phyloP scores from a whole-genome alignment of 257 asterid genomes.

The Fraxinus americana region DNA sequence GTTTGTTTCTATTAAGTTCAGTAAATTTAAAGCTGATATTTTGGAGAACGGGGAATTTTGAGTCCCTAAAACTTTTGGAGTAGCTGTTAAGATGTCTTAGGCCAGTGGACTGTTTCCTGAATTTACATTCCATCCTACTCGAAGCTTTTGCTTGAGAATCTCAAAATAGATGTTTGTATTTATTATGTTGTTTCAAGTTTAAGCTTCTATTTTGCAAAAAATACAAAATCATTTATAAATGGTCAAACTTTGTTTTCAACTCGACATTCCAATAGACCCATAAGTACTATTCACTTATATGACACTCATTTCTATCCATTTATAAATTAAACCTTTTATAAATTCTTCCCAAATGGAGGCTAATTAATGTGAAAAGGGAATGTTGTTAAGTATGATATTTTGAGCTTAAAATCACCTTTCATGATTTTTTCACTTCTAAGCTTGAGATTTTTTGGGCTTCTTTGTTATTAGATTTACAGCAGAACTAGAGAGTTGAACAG shows the following conservation, averaged over 20 bases:
- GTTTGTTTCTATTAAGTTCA: not conserved
- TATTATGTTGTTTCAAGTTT: not conserved
- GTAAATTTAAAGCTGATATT: not conserved
- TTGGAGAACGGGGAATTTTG: not conserved
- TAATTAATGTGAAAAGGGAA: not conserved
- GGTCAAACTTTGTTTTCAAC: no score
- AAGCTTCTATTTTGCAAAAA: no score
- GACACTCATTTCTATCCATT: no score
- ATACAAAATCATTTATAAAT: no score
- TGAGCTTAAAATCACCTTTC: conserved; percentile 6
- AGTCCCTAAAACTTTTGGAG: not conserved
- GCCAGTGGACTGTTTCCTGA: not conserved
- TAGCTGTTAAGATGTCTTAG: not conserved
- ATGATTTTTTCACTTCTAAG: not conserved
- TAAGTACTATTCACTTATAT: no score
- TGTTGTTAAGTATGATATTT: not conserved
- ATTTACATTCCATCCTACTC: not conserved
- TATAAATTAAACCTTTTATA: no score
- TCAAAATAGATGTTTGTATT: not conserved
- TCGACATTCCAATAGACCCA: no score
- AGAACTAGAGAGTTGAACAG: conserved; percentile 86
- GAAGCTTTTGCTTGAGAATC: not conserved
- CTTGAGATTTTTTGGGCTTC: conserved; percentile 25
- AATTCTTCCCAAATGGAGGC: no score
- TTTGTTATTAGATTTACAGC: conserved; percentile 71